These are phyloP conservation scores for Umbelopsis vinacea DNA, from an alignment of 192 early-diverging fungal species.

Conservation along the genomic window DNA sequence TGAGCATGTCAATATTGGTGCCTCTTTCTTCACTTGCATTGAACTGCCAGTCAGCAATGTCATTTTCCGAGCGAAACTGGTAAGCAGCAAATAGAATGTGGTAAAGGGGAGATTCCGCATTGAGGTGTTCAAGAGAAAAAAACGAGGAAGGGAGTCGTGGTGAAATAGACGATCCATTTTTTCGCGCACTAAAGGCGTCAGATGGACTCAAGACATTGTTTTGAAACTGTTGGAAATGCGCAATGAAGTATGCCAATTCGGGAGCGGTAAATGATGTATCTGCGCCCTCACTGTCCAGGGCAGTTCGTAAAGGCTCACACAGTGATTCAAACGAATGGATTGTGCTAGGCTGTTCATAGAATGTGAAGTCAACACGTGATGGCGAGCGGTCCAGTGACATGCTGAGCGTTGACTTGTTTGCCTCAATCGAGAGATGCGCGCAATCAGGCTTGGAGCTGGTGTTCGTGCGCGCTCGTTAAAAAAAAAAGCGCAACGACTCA, in stretches of 20 bases:
- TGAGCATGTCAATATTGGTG: conserved; percentile 25
- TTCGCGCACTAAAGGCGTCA: neutral
- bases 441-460: neutral
- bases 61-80: conserved; percentile 32
- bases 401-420: conserved; percentile 1
- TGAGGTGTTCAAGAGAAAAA: conserved; percentile 26
- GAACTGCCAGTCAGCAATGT: conserved; percentile 37
- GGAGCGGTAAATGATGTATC: conserved; percentile 35
- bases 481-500: neutral
- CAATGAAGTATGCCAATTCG: conserved; percentile 38
- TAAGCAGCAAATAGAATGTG: conserved; percentile 35
- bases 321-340: conserved; percentile 39
- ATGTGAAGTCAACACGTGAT: conserved; percentile 38
- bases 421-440: conserved; percentile 8
- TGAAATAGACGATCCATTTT: conserved; percentile 4
- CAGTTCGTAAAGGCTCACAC: conserved; percentile 21
- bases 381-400: conserved; percentile 18
- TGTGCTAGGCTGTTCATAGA: conserved; percentile 41
- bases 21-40: conserved; percentile 32
- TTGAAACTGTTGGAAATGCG: conserved; percentile 37
- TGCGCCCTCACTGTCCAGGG: conserved; percentile 28
- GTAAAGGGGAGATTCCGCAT: conserved; percentile 25
- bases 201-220: conserved; percentile 25
- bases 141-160: conserved; percentile 30
- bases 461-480: neutral